Base-by-base conservation (phyloP, 2,329 filamentous ascomycete genomes). In the Waltergamsia citrina region DNA sequence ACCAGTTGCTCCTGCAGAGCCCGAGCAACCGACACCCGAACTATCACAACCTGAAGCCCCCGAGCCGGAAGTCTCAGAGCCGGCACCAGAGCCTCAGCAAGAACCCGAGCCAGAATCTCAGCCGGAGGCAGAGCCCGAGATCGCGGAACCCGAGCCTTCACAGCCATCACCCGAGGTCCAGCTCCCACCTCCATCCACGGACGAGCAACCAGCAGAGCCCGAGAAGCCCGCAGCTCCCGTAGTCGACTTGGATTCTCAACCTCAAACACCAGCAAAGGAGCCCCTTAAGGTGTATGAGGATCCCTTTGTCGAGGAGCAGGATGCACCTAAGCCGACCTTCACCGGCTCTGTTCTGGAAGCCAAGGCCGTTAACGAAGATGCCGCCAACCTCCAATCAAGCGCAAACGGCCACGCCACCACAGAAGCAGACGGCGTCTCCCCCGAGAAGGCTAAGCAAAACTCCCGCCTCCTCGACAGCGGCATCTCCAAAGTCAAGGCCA, bases 381-480 rank as follows among this genome's bases (percentile, higher is more conserved):
- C 56, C 3, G 56, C 49, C 29, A 52, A 42, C 30, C 40, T 59
- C 19, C 46, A 48, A 17, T n/a, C 15, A 11, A 53, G 47, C 31
- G 38, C 57, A 20, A 33, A 41, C 29, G 50, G 46, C 38, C 44
- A 49, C 21, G 4, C 48, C 51, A 17, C 22, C 6, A 17, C 30
- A 9, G 26, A 23, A 5, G 32, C 29, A n/a, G 19, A 17, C 21
- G 35, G 46, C 9, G 41, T 50, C 21, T 63, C 66, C 0, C 62
- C 67, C 1, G 74, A 79, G 8, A 76, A 73, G 46, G 48, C 59
- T 5, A 69, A 67, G 31, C 74, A 78, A 43, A 75, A 68, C 45
- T 57, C 61, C 7, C 73, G 79, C 29, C 63, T 88, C 17, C 67
- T 90, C 5, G 74, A 80, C 21, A 87, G 82, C 45, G 84, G 81